Evolutionary conservation across 192 early-diverging fungal genomes (phyloP).

Genomic region (Geranomyces michiganensis): DNA sequence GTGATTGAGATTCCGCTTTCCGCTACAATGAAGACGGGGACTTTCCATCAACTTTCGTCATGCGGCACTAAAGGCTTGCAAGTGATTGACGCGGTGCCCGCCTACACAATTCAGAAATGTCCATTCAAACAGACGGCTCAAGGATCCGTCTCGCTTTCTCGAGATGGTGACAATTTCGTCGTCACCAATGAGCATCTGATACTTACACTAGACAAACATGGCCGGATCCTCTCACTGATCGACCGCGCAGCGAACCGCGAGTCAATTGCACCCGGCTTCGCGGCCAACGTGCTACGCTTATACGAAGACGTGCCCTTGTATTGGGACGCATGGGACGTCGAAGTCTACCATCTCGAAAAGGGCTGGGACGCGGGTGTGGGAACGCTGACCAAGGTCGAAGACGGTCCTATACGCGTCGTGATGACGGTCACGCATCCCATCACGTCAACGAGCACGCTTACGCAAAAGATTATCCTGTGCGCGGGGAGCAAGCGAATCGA

Average conservation of each 20-base stretch:
- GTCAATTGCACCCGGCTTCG: slow-evolving; percentile 52
- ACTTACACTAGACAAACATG: slow-evolving; percentile 71
- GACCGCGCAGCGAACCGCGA: slow-evolving; percentile 45
- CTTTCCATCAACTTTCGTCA: slow-evolving; percentile 21
- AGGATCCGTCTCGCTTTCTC: not conserved
- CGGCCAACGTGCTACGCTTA: slow-evolving; percentile 77
- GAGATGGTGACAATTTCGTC: slow-evolving; percentile 39
- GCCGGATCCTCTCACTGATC: slow-evolving; percentile 55
- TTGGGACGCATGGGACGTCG: slow-evolving; percentile 86
- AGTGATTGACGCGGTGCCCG: not conserved
- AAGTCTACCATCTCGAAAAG: slow-evolving; percentile 94
- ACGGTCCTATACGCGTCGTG: slow-evolving; percentile 81
- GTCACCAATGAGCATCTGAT: slow-evolving; percentile 78
- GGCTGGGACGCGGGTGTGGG: slow-evolving; percentile 64
- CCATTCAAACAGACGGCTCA: not conserved
- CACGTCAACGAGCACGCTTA: slow-evolving; percentile 65
- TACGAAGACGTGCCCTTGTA: slow-evolving; percentile 87
- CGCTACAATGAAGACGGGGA: not conserved
- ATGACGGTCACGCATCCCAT: slow-evolving; percentile 69
- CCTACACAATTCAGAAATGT: slow-evolving; percentile 20
- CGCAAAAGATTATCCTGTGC: slow-evolving; percentile 76
- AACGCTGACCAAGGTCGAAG: slow-evolving; percentile 63
- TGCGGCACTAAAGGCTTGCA: slow-evolving; percentile 26
- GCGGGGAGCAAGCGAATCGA: slow-evolving; percentile 76
- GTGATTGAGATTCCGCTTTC: slow-evolving; percentile 34